phyloP scores from a whole-genome alignment of 139 green algal species.

The Tetradesmus obliquus region DNA sequence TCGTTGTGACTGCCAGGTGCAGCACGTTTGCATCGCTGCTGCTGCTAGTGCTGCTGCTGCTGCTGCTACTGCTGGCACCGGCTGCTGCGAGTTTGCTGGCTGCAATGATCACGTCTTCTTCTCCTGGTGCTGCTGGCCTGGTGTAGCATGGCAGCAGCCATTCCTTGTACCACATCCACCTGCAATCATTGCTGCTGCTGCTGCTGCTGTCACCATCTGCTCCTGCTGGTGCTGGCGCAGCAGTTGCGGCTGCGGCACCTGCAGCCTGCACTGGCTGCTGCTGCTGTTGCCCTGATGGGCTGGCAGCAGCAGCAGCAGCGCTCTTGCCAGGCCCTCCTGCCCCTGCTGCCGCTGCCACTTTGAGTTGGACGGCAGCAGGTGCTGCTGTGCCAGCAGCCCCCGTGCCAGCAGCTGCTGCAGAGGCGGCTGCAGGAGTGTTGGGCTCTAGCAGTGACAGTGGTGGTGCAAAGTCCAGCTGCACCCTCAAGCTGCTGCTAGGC shows the following conservation, averaged over 20 bases:
- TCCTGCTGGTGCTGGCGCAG: background rate
- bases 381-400: background rate
- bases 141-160: constrained; percentile 35
- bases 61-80: constrained; percentile 7
- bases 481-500: constrained; percentile 15
- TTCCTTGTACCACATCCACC: background rate
- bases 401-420: background rate
- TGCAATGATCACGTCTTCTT: background rate
- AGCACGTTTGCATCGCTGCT: constrained; percentile 42
- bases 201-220: background rate
- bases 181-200: constrained; percentile 3
- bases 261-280: background rate
- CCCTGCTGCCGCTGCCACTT: background rate
- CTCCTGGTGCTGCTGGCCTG: constrained; percentile 17
- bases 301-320: background rate
- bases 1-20: constrained; percentile 62
- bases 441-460: constrained; percentile 29
- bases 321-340: background rate
- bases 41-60: background rate
- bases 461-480: constrained; percentile 62
- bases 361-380: background rate
- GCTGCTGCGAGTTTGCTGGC: background rate
- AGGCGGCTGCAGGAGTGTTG: background rate
- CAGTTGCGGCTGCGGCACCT: background rate
- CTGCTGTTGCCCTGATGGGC: background rate